These are phyloP conservation scores for Silene conica DNA, from an alignment of 148 eudicot genomes.

Conservation along the genomic window DNA sequence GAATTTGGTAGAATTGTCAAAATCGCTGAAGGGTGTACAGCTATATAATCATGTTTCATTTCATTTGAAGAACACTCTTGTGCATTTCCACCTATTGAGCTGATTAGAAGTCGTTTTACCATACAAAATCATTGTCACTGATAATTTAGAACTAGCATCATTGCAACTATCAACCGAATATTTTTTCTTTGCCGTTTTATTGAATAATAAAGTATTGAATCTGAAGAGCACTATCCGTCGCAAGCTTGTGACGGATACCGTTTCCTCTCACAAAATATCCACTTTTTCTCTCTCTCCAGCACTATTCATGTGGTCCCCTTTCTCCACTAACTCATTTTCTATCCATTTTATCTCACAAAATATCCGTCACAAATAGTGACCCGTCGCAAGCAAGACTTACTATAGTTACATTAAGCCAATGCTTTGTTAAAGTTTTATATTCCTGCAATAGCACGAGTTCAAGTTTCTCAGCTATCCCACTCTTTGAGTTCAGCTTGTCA, in stretches of 20 bases:
- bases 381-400: no score
- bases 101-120: neutral
- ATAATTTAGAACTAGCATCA: neutral
- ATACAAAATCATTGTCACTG: neutral
- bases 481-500: neutral
- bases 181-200: neutral
- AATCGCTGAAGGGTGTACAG: neutral
- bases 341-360: no score
- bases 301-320: no score
- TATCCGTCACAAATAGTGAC: no score
- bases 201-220: neutral
- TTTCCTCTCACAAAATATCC: no score
- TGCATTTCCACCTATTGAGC: neutral
- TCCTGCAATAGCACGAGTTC: neutral
- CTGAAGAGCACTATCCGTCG: no score
- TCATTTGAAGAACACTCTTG: neutral
- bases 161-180: neutral
- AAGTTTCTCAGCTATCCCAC: neutral
- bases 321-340: no score
- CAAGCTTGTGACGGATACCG: no score
- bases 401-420: neutral
- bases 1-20: neutral
- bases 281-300: no score
- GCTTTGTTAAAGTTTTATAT: neutral
- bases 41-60: neutral